These are phyloP conservation scores for Starmerella floris DNA, from an alignment of 805 yeast genomes.

Conservation along the genomic window DNA sequence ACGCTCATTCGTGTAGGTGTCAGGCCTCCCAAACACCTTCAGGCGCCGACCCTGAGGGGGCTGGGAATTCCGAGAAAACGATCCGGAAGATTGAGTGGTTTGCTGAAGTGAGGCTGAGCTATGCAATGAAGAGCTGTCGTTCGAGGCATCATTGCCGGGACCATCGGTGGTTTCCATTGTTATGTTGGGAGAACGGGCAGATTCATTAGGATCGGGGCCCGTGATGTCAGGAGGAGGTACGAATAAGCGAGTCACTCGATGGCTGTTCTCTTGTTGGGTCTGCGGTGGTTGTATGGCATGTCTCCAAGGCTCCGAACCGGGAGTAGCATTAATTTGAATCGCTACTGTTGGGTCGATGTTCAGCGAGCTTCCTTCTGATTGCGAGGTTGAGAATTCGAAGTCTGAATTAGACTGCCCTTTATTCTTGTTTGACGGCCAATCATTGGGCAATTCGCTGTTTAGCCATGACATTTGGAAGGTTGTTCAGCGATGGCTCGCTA, in stretches of 20 bases:
- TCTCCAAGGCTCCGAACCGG: constrained; percentile 16
- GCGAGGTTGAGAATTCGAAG: constrained; percentile 11
- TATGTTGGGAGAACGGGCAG: background rate
- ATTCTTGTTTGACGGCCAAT: constrained; percentile 15
- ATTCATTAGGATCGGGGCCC: background rate
- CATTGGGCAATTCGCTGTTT: constrained; percentile 17
- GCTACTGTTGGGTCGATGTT: constrained; percentile 16
- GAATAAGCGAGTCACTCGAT: constrained; percentile 7
- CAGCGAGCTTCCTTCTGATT: constrained; percentile 5
- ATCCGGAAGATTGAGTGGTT: background rate
- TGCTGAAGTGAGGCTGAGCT: background rate
- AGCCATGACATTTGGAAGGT: constrained; percentile 17
- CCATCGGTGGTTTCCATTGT: background rate
- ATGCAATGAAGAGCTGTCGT: background rate
- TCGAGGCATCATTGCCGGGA: background rate
- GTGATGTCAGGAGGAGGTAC: background rate
- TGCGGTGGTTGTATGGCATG: constrained; percentile 9
- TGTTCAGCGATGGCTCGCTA: too few relatives aligned
- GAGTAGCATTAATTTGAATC: constrained; percentile 4
- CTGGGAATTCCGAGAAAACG: background rate
- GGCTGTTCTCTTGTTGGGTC: background rate
- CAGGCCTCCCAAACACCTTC: constrained; percentile 20
- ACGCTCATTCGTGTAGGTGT: constrained; percentile 22
- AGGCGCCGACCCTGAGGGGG: constrained; percentile 12
- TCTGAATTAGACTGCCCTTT: background rate